Percentiles rank a stretch among this genome's conserved stretches.
Conservation (phyloP, 208 protist genomes). For the Trypanosoma cruzi region DNA sequence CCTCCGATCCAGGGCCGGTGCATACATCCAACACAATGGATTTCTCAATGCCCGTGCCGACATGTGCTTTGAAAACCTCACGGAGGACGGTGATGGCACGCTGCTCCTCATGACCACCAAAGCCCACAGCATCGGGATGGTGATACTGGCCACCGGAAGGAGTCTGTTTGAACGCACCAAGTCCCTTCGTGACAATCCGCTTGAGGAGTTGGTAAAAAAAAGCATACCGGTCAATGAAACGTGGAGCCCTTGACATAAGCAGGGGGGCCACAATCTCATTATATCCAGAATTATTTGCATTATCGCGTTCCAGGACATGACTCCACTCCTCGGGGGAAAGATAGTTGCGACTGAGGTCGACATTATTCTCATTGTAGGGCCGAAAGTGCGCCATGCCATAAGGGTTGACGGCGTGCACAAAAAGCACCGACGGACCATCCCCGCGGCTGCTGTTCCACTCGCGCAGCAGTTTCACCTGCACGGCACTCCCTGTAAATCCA, state of each 20-base stretch:
- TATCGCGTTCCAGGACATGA: conserved; percentile 32
- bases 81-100: conserved; percentile 57
- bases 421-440: conserved; percentile 72
- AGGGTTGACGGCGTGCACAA: conserved; percentile 88
- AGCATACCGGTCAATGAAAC: conserved; percentile 72
- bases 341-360: conserved; percentile 87
- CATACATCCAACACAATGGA: conserved; percentile 77
- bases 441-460: conserved; percentile 55
- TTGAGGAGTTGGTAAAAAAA: conserved; percentile 44
- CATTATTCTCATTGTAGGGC: conserved; percentile 84
- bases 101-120: conserved; percentile 71
- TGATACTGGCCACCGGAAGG: conserved; percentile 77
- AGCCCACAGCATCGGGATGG: conserved; percentile 70
- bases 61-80: conserved; percentile 46
- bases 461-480: conserved; percentile 75
- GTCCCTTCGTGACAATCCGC: conserved; percentile 39
- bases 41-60: conserved; percentile 30
- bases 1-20: conserved; percentile 58
- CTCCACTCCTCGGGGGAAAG: conserved; percentile 58
- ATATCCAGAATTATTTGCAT: conserved; percentile 54
- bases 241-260: conserved; percentile 38
- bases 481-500: conserved; percentile 84
- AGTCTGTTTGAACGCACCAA: conserved; percentile 42
- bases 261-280: conserved; percentile 42
- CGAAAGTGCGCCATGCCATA: conserved; percentile 85